Conservation (phyloP, 345 rosid species). For the Pelargonium nanum region DNA sequence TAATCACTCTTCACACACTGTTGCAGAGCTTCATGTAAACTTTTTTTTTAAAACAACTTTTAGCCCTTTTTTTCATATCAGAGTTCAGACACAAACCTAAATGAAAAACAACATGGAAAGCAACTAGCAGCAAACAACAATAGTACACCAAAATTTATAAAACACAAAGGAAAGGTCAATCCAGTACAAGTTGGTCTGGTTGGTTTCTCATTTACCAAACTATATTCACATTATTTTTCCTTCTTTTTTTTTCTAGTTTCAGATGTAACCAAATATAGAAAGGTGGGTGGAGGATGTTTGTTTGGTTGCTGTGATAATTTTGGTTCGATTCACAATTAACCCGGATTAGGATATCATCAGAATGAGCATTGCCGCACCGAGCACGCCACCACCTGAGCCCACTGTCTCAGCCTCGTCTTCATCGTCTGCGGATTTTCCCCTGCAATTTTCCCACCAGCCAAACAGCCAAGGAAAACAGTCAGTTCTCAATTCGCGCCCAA, state of each 20-base stretch:
- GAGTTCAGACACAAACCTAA: neutral
- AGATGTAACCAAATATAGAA: neutral
- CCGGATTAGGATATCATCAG: neutral
- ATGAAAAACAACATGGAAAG: neutral
- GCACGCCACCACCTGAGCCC: conserved; percentile 97
- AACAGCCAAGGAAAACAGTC: neutral
- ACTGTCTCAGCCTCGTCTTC: conserved; percentile 79
- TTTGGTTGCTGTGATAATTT: neutral
- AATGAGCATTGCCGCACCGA: conserved; percentile 47
- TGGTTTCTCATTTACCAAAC: neutral
- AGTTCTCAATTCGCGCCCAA: no score
- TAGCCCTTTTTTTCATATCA: neutral
- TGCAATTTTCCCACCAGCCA: conserved; percentile 14
- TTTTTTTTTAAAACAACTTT: neutral
- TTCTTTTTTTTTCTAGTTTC: no score
- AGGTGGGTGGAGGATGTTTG: neutral
- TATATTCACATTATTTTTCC: neutral
- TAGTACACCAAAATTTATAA: neutral
- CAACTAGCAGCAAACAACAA: neutral
- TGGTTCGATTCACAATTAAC: neutral
- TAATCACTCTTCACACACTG: no score
- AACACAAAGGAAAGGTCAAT: neutral
- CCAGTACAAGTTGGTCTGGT: neutral
- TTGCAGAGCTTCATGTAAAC: neutral
- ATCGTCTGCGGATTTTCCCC: conserved; percentile 74